Base-by-base conservation (phyloP, 768 basidiomycete species). In the Clathrus columnatus region DNA sequence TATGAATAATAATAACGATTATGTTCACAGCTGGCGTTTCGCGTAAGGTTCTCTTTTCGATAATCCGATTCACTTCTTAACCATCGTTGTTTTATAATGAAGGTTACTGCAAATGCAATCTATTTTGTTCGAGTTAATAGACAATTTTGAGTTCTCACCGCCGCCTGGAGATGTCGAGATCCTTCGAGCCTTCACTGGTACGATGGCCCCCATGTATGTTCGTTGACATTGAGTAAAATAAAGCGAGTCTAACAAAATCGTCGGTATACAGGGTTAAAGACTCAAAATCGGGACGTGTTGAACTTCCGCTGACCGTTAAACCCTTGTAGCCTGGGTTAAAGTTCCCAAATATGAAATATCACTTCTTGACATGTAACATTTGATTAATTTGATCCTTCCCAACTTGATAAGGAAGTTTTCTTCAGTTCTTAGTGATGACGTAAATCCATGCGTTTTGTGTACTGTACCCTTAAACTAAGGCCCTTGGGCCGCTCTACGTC, bases 101-200 rank as follows among this genome's bases (percentile, higher is more conserved):
- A 68, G 59, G 48, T 59, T 70, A 14, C 61, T 69, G 23, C 70
- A 73, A 51, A 65, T 68, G 62, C 70, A 71, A 51, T 64, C 65
- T 3, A 61, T 72, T 42, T 59, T 68, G 16, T 63, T 67, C n/a
- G 68, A 70, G 30, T 67, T 73, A 27, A 55, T 73, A 18, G 68
- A 69, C 52, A 66, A 68, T 48, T 73, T 73, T 55, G 62, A 68
- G 47, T 70, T 68, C 50, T 43, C 62, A 24, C 62, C 70, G 29
- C 68, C 71, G 0, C 58, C 60, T 3, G 65, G 66, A 30, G 65
- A 65, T 50, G 60, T 64, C 0, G 63, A 65, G 36, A 67, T 72
- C 42, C 44, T 63, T n/a, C 65, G 71, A 47, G 60, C 68, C 45
- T n/a, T 7, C 11, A n/a, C n/a, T 46, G 18, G 18, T 46, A 46